Conservation (phyloP, 139 green algal species). For the Chlorella ohadii region DNA sequence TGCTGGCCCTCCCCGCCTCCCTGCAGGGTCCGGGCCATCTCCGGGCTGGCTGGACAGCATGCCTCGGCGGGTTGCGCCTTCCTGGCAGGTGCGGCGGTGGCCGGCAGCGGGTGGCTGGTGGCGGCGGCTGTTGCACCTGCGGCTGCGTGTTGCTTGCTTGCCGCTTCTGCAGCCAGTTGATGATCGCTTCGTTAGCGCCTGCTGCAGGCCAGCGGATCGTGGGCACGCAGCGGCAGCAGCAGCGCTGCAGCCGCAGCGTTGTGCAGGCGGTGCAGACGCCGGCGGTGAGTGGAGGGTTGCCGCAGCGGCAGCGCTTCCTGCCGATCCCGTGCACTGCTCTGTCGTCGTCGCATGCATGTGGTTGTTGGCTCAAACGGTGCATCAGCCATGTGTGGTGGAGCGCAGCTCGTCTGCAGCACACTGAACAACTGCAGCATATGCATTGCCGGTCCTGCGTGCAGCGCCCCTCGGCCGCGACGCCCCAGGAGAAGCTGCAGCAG, state of each 20-base stretch:
- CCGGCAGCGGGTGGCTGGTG: too few relatives aligned
- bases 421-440: too few relatives aligned
- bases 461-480: neutral
- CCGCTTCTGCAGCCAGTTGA: too few relatives aligned
- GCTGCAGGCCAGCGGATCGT: constrained; percentile 7
- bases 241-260: neutral
- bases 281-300: neutral
- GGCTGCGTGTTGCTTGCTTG: too few relatives aligned
- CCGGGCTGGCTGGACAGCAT: too few relatives aligned
- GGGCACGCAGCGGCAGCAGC: neutral
- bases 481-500: constrained; percentile 29
- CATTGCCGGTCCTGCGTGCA: neutral
- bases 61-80: too few relatives aligned
- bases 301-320: neutral
- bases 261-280: constrained; percentile 4
- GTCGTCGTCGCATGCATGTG: neutral
- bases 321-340: neutral
- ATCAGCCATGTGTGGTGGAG: neutral
- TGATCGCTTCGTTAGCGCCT: neutral
- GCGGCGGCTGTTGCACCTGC: too few relatives aligned
- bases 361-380: neutral
- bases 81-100: too few relatives aligned
- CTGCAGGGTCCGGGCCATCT: neutral
- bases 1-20: neutral
- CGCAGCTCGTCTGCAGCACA: neutral